A percentile compares a stretch with the other conserved stretches of the same genome.
These are phyloP conservation scores for Stentor coeruleus DNA, from an alignment of 73 alveolate genomes.

Conservation along the genomic window DNA sequence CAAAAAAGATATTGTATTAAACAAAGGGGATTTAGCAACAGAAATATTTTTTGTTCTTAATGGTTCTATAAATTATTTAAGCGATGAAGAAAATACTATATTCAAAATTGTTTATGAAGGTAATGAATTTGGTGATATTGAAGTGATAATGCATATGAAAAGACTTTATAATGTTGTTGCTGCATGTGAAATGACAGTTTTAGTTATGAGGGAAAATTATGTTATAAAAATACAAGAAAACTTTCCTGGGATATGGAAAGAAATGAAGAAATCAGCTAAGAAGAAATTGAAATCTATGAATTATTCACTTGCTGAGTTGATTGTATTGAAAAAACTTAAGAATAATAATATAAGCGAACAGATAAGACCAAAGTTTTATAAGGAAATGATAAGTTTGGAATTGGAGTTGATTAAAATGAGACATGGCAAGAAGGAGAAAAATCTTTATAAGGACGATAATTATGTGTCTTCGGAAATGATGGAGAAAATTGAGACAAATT, in stretches of 20 bases:
- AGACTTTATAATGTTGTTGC: background rate
- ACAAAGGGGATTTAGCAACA: background rate
- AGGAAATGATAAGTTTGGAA: background rate
- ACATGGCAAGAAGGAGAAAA: background rate
- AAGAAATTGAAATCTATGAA: background rate
- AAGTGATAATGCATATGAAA: background rate
- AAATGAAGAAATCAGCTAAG: background rate
- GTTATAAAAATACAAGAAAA: background rate
- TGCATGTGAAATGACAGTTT: background rate
- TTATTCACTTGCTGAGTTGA: background rate
- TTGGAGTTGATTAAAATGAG: background rate
- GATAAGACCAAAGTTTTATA: background rate
- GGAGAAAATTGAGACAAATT: background rate
- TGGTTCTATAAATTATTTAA: background rate
- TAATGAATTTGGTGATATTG: background rate
- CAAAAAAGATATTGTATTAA: background rate
- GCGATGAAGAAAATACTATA: background rate
- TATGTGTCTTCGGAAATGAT: background rate
- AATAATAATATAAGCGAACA: background rate
- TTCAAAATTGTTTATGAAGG: constrained; percentile 18
- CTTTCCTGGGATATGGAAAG: constrained; percentile 2
- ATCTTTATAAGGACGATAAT: background rate
- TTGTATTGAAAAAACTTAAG: background rate
- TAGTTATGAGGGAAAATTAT: background rate
- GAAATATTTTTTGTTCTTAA: background rate